Evolutionary conservation across 148 eudicot genomes (phyloP), one percentile per base, ranked within the genome.

Genomic region (Spergularia marina): DNA sequence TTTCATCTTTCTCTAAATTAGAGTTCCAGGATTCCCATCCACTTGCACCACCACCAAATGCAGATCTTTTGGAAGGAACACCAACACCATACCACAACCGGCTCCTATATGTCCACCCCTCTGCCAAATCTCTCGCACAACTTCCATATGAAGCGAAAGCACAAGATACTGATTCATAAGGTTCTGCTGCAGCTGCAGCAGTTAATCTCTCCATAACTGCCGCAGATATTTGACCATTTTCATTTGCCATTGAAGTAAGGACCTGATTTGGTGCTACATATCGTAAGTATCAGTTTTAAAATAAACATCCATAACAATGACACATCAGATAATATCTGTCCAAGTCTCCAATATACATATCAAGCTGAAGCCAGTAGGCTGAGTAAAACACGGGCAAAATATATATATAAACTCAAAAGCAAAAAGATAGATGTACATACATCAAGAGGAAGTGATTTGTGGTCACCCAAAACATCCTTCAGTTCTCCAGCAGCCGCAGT

Each of bases 141-240:
- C 98, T 96, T 52, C 99, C 99, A 84, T 90, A 96, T 9, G 99
- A 96, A 58, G 91, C 98, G 83, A 96, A 96, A 68, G 99, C 97
- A 87, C 90, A 91, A 74, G 89, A 84, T 81, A 96, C 99, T 71
- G 99, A 92, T 52, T 96, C 94, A 81, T 89, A 96, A 54, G 99
- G 99, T 80, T 96, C 99, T 59, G 99, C 91, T 70, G 98, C 98
- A 30, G 89, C 98, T 23, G 98, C 98, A 59, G 97, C 98, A 78
- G 96, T 87, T 76, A 95, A 86, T 74, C 94, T 85, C 76, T 95
- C 99, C 96, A 90, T 94, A 72, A 85, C 91, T 64, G 87, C 51
- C 55, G 98, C 85, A 66, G 99, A 89, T 68, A 89, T 76, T 78
- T 88, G 89, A 76, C 94, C 98, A 75, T 84, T 91, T 72, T 87